Evolutionary conservation across 768 basidiomycete genomes (phyloP).

Genomic region (Rhizopogon rudus): DNA sequence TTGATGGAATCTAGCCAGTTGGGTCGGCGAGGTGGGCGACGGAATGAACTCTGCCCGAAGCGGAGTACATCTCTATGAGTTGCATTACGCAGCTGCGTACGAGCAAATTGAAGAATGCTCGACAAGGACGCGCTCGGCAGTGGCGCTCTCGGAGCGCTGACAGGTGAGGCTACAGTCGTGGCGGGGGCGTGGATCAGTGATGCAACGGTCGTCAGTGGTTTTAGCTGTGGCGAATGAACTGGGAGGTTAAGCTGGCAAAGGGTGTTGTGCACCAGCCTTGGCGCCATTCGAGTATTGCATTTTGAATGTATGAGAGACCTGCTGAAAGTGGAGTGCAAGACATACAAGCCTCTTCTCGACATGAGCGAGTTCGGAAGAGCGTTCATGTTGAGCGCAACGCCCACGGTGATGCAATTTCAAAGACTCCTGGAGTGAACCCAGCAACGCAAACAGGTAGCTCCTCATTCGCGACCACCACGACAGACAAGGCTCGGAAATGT

Average conservation of each 20-base stretch:
- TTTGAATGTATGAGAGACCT: not conserved
- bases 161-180: not conserved
- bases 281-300: slow-evolving; percentile 1
- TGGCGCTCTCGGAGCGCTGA: not conserved
- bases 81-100: slow-evolving; percentile 12
- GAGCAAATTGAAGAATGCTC: slow-evolving; percentile 12
- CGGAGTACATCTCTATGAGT: slow-evolving; percentile 16
- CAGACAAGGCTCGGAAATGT: slow-evolving; percentile 42
- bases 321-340: not conserved
- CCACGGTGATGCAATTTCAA: not conserved
- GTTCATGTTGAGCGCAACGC: not conserved
- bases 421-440: too few species aligned
- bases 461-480: too few species aligned
- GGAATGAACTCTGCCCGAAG: slow-evolving; percentile 10
- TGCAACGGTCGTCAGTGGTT: not conserved
- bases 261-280: not conserved
- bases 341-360: slow-evolving; percentile 2
- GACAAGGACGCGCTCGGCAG: slow-evolving; percentile 2
- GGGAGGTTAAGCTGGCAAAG: not conserved
- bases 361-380: slow-evolving; percentile 6
- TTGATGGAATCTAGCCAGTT: slow-evolving; percentile 50
- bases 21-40: slow-evolving; percentile 11
- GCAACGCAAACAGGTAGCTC: too few species aligned
- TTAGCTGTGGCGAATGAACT: not conserved
- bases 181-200: not conserved